Evolutionary conservation across 2,329 filamentous ascomycete species (phyloP).

Genomic region (Raffaelea albimanens): DNA sequence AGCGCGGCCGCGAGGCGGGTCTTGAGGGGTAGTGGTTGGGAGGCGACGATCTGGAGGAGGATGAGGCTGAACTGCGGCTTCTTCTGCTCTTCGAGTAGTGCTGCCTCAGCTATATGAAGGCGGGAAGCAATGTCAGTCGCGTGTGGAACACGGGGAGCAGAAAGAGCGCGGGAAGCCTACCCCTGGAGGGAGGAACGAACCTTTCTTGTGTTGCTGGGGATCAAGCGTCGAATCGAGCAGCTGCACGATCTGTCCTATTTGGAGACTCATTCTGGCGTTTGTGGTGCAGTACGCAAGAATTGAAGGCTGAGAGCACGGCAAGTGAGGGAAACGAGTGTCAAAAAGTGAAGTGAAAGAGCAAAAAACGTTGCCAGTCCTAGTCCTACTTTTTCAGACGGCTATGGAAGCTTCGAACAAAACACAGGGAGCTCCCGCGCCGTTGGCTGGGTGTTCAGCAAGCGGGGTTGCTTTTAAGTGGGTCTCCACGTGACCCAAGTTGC

Average conservation of each 20-base stretch:
- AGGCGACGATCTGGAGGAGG: conserved; percentile 83
- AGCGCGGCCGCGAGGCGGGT: conserved; percentile 81
- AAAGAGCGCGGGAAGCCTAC: not conserved
- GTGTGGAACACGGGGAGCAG: not conserved
- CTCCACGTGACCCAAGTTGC: too few relatives aligned
- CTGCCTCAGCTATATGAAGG: conserved; percentile 60
- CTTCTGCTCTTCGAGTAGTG: conserved; percentile 67
- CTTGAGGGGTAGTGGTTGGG: conserved; percentile 60
- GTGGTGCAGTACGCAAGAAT: not conserved
- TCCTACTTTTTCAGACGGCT: not conserved
- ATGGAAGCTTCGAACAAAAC: conserved; percentile 4
- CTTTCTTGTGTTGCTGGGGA: conserved; percentile 79
- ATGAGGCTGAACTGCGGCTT: conserved; percentile 81
- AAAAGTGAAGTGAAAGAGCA: not conserved
- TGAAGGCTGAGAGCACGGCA: not conserved
- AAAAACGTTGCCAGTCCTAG: not conserved
- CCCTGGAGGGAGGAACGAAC: conserved; percentile 33
- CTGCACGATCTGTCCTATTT: conserved; percentile 58
- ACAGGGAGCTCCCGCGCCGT: not conserved
- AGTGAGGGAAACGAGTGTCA: not conserved
- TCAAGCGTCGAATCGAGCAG: conserved; percentile 87
- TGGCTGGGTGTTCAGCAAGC: conserved; percentile 7
- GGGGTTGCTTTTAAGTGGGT: not conserved
- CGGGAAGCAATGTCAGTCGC: not conserved
- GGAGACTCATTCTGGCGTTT: conserved; percentile 41